These are phyloP conservation scores for Stenocarpella maydis DNA, from an alignment of 2,329 filamentous ascomycete genomes.

Conservation along the genomic window DNA sequence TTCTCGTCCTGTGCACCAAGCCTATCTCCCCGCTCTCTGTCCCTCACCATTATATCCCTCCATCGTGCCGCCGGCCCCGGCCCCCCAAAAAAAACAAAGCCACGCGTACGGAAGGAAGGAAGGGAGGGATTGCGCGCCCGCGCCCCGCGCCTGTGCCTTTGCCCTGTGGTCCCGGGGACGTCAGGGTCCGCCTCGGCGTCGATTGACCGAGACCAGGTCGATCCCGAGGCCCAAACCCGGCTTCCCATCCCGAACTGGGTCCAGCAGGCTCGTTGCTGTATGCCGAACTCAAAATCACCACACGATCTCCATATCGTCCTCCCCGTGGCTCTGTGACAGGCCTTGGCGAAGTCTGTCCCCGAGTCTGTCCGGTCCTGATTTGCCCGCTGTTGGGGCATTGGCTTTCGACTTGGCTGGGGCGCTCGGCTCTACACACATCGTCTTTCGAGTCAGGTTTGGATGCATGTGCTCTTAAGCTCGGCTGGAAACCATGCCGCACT, in stretches of 20 bases:
- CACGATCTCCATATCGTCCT: conserved; percentile 26
- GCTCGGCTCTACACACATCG: background rate
- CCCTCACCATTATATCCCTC: conserved; percentile 16
- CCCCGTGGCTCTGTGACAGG: conserved; percentile 33
- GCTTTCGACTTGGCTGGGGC: conserved; percentile 4
- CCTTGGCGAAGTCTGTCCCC: conserved; percentile 29
- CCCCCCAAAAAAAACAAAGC: conserved; percentile 27
- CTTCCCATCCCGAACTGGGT: conserved; percentile 6
- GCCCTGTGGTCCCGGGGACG: conserved; percentile 18
- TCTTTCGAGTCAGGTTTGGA: conserved; percentile 26
- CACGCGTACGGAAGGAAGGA: conserved; percentile 20
- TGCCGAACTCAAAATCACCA: conserved; percentile 32
- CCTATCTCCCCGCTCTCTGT: conserved; percentile 23
- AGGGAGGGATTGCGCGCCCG: conserved; percentile 34
- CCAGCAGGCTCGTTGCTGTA: conserved; percentile 23
- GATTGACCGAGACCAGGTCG: conserved; percentile 12
- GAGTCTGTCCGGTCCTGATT: conserved; percentile 19
- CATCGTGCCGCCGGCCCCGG: conserved; percentile 35
- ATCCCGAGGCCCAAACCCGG: conserved; percentile 9
- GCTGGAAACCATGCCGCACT: conserved; percentile 34
- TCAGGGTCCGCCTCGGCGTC: conserved; percentile 28
- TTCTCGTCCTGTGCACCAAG: conserved; percentile 21
- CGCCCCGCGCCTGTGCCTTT: conserved; percentile 1
- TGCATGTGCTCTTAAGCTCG: conserved; percentile 31
- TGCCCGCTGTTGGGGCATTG: conserved; percentile 27